These are phyloP conservation scores for Arthrobotrys sinensis DNA, from an alignment of 2,329 filamentous ascomycete genomes.

Conservation along the genomic window DNA sequence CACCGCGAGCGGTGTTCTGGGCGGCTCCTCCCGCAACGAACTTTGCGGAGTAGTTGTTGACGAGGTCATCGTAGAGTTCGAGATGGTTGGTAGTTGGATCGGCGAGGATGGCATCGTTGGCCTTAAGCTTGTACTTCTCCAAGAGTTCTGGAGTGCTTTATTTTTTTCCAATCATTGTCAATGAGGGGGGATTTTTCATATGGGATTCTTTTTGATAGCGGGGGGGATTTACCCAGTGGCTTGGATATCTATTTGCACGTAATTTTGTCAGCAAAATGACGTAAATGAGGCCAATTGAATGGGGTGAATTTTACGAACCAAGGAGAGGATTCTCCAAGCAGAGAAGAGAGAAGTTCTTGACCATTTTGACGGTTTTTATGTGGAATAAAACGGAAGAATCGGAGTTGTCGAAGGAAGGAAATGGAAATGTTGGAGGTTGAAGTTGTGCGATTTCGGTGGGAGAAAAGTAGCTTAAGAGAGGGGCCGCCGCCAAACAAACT, in stretches of 20 bases:
- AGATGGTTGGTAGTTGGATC: slow-evolving; percentile 83
- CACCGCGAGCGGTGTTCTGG: slow-evolving; percentile 96
- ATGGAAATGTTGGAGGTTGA: slow-evolving; percentile 16
- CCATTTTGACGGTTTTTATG: slow-evolving; percentile 73
- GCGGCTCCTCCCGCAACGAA: slow-evolving; percentile 96
- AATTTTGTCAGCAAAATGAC: not conserved
- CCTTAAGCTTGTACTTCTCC: slow-evolving; percentile 92
- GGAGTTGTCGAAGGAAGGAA: not conserved
- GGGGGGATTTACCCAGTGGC: slow-evolving; percentile 75
- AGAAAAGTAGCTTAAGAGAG: slow-evolving; percentile 20
- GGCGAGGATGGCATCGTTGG: slow-evolving; percentile 97
- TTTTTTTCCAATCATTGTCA: slow-evolving; percentile 63
- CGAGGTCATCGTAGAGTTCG: slow-evolving; percentile 90
- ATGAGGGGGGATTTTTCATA: slow-evolving; percentile 40
- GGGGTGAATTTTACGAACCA: slow-evolving; percentile 70
- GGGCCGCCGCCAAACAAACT: slow-evolving; percentile 12
- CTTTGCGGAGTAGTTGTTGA: slow-evolving; percentile 92
- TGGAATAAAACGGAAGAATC: slow-evolving; percentile 2
- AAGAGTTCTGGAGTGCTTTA: slow-evolving; percentile 84
- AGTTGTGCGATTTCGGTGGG: slow-evolving; percentile 38
- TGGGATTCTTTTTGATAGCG: slow-evolving; percentile 12
- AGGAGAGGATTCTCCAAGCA: slow-evolving; percentile 98
- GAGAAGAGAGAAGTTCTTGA: slow-evolving; percentile 89
- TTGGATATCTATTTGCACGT: slow-evolving; percentile 81
- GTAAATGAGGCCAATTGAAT: slow-evolving; percentile 20